phyloP scores from a whole-genome alignment of 129 eudicot genomes.

The Smallanthus sonchifolius region DNA sequence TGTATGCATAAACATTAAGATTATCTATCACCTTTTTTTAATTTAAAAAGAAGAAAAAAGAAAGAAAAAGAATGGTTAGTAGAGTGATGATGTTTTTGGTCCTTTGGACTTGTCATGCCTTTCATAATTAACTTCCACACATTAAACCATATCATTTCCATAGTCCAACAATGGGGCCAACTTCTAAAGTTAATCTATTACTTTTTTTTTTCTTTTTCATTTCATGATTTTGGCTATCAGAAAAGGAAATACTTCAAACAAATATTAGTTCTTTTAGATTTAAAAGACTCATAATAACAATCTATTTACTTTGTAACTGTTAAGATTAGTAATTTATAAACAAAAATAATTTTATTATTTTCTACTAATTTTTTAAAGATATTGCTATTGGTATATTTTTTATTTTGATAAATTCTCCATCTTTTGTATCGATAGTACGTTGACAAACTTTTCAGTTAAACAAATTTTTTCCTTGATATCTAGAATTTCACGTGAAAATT shows the following conservation, averaged over 20 bases:
- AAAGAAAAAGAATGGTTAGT: background rate
- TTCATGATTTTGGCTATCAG: background rate
- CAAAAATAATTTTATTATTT: background rate
- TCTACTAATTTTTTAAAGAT: too few relatives aligned
- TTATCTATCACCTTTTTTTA: background rate
- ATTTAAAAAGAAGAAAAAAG: background rate
- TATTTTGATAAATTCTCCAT: background rate
- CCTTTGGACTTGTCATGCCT: slow-evolving; percentile 30
- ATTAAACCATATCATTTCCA: slow-evolving; percentile 29
- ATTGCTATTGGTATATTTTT: background rate
- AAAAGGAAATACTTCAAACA: background rate
- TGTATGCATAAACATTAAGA: background rate
- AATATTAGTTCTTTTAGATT: background rate
- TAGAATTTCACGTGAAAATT: background rate
- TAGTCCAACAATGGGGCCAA: slow-evolving; percentile 27
- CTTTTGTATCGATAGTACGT: background rate
- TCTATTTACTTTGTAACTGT: background rate
- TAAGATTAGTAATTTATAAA: too few relatives aligned
- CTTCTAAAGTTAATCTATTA: slow-evolving; percentile 25
- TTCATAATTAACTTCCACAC: slow-evolving; percentile 17
- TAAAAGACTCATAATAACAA: background rate
- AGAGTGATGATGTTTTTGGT: slow-evolving; percentile 14
- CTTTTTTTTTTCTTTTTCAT: background rate
- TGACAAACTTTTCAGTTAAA: background rate
- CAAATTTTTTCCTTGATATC: background rate